Conservation (phyloP, 495 filamentous ascomycete genomes). For the Penicillium canariense region DNA sequence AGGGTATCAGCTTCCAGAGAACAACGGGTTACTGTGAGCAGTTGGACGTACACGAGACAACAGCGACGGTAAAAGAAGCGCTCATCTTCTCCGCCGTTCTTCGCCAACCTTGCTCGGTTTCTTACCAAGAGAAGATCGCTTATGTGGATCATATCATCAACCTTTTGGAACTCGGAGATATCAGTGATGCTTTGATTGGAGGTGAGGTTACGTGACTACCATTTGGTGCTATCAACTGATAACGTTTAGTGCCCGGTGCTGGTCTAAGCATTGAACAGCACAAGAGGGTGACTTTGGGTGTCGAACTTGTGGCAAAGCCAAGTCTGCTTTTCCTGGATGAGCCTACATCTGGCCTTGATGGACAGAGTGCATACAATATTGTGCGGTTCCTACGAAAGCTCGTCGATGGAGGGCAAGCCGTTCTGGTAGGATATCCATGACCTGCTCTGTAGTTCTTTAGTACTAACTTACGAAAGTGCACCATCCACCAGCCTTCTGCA, state of each 20-base stretch:
- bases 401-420: slow-evolving; percentile 78
- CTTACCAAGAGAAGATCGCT: slow-evolving; percentile 44
- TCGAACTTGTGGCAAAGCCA: slow-evolving; percentile 66
- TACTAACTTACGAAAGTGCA: slow-evolving; percentile 50
- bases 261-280: slow-evolving; percentile 84
- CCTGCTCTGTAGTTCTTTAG: not conserved
- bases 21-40: slow-evolving; percentile 81
- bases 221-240: slow-evolving; percentile 11
- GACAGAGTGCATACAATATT: slow-evolving; percentile 60
- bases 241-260: slow-evolving; percentile 51
- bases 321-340: slow-evolving; percentile 66
- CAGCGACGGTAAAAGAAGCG: slow-evolving; percentile 47
- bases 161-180: slow-evolving; percentile 45
- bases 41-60: slow-evolving; percentile 70
- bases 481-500: slow-evolving; percentile 91
- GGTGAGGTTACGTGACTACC: slow-evolving; percentile 17
- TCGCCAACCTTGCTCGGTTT: slow-evolving; percentile 37
- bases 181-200: slow-evolving; percentile 64
- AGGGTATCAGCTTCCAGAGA: slow-evolving; percentile 51
- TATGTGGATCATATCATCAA: slow-evolving; percentile 53
- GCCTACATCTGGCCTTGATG: slow-evolving; percentile 63
- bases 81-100: slow-evolving; percentile 49
- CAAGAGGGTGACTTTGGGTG: slow-evolving; percentile 85
- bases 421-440: slow-evolving; percentile 46
- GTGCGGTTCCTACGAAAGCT: slow-evolving; percentile 82